phyloP scores from a whole-genome alignment of 2,329 filamentous ascomycete genomes.

The Penicillium corylophilum region DNA sequence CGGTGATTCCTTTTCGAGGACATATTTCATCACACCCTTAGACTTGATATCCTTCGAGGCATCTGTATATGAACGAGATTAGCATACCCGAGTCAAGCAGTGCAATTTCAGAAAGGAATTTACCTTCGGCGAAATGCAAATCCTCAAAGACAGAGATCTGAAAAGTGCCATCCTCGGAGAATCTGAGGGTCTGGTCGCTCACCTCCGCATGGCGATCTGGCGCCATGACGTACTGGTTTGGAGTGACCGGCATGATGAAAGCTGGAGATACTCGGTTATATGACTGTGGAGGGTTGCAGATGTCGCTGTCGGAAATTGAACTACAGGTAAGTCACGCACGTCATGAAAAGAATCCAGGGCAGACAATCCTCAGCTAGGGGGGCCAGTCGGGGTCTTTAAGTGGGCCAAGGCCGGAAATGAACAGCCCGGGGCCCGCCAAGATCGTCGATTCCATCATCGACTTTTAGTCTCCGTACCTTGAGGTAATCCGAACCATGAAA shows the following conservation, averaged over 20 bases:
- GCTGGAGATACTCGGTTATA: neutral
- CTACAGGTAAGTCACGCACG: neutral
- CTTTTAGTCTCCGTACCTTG: neutral
- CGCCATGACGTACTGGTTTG: neutral
- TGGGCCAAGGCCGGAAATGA: neutral
- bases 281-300: neutral
- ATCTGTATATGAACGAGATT: constrained; percentile 6
- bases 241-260: neutral
- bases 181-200: constrained; percentile 3
- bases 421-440: neutral
- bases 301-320: neutral
- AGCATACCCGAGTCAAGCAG: constrained; percentile 42
- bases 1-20: constrained; percentile 58
- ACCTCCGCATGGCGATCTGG: neutral
- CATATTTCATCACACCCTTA: constrained; percentile 54
- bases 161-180: constrained; percentile 37
- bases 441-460: neutral
- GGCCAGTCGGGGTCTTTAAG: neutral
- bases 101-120: constrained; percentile 27
- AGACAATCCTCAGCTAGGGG: neutral
- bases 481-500: neutral
- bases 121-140: constrained; percentile 69
- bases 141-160: constrained; percentile 64
- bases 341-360: neutral
- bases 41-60: constrained; percentile 56